Evolutionary conservation across 768 basidiomycete species (phyloP).

Genomic region (Leccinum truebloodii): DNA sequence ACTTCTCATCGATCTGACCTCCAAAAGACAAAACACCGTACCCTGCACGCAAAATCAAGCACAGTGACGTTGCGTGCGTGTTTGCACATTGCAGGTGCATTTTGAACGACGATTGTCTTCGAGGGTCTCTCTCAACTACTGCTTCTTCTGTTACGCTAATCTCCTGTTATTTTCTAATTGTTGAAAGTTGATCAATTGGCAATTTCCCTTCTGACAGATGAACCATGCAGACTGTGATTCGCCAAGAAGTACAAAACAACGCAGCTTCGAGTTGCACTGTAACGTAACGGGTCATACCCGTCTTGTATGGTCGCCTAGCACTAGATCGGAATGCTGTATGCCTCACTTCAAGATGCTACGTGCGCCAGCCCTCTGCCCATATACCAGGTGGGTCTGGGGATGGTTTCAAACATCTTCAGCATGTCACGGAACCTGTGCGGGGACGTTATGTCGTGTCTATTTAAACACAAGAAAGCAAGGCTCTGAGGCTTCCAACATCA

Average conservation of each 20-base stretch:
- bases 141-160: background rate
- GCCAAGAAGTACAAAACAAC: no score
- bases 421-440: background rate
- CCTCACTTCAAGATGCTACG: slow-evolving; percentile 7
- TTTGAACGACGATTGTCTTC: background rate
- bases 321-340: background rate
- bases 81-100: background rate
- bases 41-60: background rate
- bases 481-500: background rate
- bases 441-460: background rate
- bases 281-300: slow-evolving; percentile 8
- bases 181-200: background rate
- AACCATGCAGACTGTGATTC: background rate
- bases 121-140: background rate
- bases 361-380: background rate
- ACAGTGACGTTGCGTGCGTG: background rate
- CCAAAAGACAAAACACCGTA: background rate
- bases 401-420: background rate
- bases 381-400: background rate
- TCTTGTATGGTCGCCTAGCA: background rate
- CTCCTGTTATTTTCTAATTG: background rate
- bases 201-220: background rate
- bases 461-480: background rate
- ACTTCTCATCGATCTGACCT: no score
- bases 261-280: background rate